Conservation (phyloP, 2,329 filamentous ascomycete genomes). For the Pochonia chlamydosporia region DNA sequence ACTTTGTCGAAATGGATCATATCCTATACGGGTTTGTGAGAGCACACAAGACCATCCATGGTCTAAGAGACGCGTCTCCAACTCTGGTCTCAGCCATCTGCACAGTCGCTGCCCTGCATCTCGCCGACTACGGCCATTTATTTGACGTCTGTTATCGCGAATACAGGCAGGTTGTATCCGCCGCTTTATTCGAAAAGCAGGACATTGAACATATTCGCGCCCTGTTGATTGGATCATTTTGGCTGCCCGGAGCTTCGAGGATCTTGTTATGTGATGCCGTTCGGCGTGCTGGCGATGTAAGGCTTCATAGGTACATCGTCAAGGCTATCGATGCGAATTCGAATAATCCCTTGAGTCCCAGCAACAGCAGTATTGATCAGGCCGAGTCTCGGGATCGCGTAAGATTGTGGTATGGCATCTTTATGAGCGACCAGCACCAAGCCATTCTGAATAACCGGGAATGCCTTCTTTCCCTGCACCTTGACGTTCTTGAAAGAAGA, state of each 20-base stretch:
- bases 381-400: conserved; percentile 20
- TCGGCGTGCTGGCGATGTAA: conserved; percentile 31
- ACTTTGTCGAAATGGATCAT: conserved; percentile 14
- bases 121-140: conserved; percentile 11
- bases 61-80: conserved; percentile 15
- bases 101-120: conserved; percentile 16
- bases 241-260: conserved; percentile 32
- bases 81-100: conserved; percentile 14
- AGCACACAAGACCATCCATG: conserved; percentile 11
- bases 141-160: conserved; percentile 5
- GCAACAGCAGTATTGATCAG: conserved; percentile 10
- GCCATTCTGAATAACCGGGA: conserved; percentile 6
- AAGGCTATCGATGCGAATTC: background rate
- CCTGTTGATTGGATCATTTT: conserved; percentile 31
- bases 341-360: background rate
- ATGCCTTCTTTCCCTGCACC: background rate
- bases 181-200: conserved; percentile 20
- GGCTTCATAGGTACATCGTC: conserved; percentile 21
- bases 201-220: conserved; percentile 29
- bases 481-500: conserved; percentile 1
- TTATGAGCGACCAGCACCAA: conserved; percentile 28
- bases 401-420: conserved; percentile 32
- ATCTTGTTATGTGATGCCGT: conserved; percentile 31
- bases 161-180: background rate
- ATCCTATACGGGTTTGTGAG: conserved; percentile 15